Base-by-base conservation (phyloP, 257 asterid genomes). In the Jacaranda mimosifolia region DNA sequence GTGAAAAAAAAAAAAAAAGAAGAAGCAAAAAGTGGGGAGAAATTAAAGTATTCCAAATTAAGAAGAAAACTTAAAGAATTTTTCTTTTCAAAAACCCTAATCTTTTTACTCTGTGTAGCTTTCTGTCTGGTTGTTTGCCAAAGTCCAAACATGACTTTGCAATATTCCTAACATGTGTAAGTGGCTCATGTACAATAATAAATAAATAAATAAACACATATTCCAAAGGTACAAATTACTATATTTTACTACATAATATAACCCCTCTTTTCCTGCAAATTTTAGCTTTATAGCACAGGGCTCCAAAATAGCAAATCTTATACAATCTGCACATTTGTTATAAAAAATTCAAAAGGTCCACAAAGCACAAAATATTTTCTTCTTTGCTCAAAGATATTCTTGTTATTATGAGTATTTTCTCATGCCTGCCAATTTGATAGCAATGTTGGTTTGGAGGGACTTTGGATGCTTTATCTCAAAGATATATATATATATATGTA, bases 331-430 rank as follows among this genome's bases (percentile, higher is more conserved):
- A 74, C n/a, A 66, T 58, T 19, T 67, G 21, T 12, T 53, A 15
- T 32, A 70, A 81, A 70, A 81, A 67, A 73, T 74, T 63, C 38
- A 66, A 42, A 66, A 42, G 49, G 63, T 45, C 82, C 84, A 72
- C 89, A 86, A 84, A 86, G 91, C 90, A 88, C 94, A 78, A 89
- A 83, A 87, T 73, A 83, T 83, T 48, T 66, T 76, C 69, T 75
- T 52, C 72, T 74, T 80, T 46, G 77, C 83, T 82, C 85, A 39
- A 84, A 74, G 85, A 82, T 91, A 87, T 91, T 87, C 81, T 85
- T 38, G 66, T 81, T 65, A 55, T 56, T 74, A 79, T 77, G 75
- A 79, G 67, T 48, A 72, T 85, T 71, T 26, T 79, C 52, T 81
- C 74, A 66, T 87, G 88, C 82, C 82, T 69, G 76, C 86, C 88